Conservation (phyloP, 225 moss, liverwort and hornwort genomes). For the Anthoceros angustus region DNA sequence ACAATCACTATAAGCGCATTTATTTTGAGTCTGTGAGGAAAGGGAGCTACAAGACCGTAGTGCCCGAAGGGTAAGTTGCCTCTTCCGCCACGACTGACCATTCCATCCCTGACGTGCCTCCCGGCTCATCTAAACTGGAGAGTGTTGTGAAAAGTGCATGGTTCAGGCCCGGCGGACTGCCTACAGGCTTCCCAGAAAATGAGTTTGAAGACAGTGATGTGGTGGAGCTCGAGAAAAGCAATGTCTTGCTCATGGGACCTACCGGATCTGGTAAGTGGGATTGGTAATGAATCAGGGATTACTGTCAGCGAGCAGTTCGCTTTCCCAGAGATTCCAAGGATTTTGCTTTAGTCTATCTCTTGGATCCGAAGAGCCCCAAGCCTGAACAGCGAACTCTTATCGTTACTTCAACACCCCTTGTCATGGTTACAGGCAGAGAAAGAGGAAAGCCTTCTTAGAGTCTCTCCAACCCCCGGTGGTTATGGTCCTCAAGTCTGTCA, state of each 20-base stretch:
- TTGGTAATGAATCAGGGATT: neutral
- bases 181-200: constrained; percentile 40
- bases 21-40: constrained; percentile 69
- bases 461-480: too few species aligned
- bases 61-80: constrained; percentile 33
- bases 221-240: constrained; percentile 94
- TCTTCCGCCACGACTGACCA: neutral
- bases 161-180: constrained; percentile 50
- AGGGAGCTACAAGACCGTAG: constrained; percentile 45
- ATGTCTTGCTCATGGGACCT: constrained; percentile 86
- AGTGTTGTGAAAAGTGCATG: constrained; percentile 5
- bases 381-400: too few species aligned
- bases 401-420: too few species aligned
- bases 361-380: too few species aligned
- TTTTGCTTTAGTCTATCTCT: too few species aligned
- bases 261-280: constrained; percentile 76
- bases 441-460: too few species aligned
- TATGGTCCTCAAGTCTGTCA: too few species aligned
- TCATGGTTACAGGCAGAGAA: too few species aligned
- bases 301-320: neutral
- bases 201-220: constrained; percentile 61
- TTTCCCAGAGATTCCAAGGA: neutral
- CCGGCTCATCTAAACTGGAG: neutral
- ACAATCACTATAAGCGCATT: constrained; percentile 97
- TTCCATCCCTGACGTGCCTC: neutral